phyloP scores from a whole-genome alignment of 75 land plant genomes.

The Chamaecyparis obtusa region DNA sequence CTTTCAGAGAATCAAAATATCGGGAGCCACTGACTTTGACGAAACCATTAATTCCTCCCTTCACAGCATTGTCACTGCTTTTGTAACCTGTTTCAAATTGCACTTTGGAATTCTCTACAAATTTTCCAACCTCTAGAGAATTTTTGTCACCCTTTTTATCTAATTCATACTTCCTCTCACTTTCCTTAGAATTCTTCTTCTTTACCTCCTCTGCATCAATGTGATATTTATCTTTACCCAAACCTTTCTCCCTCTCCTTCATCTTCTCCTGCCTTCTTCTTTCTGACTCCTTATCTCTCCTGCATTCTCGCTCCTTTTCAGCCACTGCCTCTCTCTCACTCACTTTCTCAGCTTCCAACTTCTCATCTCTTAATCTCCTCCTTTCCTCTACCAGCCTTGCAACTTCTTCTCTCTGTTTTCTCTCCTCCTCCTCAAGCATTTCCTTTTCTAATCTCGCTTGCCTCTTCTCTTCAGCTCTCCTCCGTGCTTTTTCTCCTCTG shows the following conservation, averaged over 20 bases:
- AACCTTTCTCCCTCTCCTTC: slow-evolving; percentile 66
- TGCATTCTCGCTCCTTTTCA: slow-evolving; percentile 52
- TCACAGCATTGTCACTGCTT: slow-evolving; percentile 18
- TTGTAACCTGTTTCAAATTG: slow-evolving; percentile 23
- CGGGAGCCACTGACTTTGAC: slow-evolving; percentile 25
- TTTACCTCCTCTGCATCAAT: slow-evolving; percentile 65
- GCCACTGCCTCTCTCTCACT: slow-evolving; percentile 32
- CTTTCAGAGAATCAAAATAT: slow-evolving; percentile 50
- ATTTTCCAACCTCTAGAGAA: not conserved
- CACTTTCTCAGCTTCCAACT: slow-evolving; percentile 61
- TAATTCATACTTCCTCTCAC: slow-evolving; percentile 37
- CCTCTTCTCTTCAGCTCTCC: slow-evolving; percentile 93
- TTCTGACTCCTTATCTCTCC: slow-evolving; percentile 59
- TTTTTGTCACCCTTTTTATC: slow-evolving; percentile 33
- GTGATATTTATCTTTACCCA: slow-evolving; percentile 45
- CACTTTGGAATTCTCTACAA: slow-evolving; percentile 10
- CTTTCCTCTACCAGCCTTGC: slow-evolving; percentile 88
- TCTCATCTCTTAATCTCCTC: slow-evolving; percentile 77
- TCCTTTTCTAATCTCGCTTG: slow-evolving; percentile 89
- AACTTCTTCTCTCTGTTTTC: slow-evolving; percentile 90
- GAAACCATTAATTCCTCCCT: slow-evolving; percentile 17
- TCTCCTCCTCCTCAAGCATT: slow-evolving; percentile 87
- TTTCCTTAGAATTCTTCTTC: slow-evolving; percentile 45
- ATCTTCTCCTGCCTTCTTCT: slow-evolving; percentile 69
- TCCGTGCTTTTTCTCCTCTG: slow-evolving; percentile 76